Base-by-base conservation (phyloP, 495 filamentous ascomycete species). In the Neurospora sp. region DNA sequence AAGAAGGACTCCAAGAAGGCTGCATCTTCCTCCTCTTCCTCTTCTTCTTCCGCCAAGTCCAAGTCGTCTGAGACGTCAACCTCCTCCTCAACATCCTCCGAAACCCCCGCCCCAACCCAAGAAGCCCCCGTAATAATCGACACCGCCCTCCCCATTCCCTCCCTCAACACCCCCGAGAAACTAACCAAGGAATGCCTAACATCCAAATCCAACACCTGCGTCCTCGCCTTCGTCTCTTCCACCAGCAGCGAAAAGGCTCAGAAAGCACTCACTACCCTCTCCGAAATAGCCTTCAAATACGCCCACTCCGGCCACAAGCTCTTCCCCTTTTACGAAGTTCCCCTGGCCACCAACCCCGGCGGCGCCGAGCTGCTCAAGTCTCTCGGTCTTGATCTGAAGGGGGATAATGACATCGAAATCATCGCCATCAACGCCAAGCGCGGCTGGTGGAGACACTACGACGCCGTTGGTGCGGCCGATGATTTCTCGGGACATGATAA, bases 391-490 rank as follows among this genome's bases (percentile, higher is more conserved):
- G 88, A 85, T 3, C 83, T 97, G 71, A 78, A 77, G 7, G 83
- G 27, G n/a, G 53, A 61, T 61, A 22, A 12, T 3, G 85, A 87
- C 22, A 77, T 86, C 2, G 90, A 95, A 75, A 78, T 98, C 44
- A 83, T 98, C 42, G 94, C 93, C 10, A 77, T 97, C 44, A 98
- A 97, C 80, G 92, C 89, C 9, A 90, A 93, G 75, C 86, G 94
- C 42, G 89, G 89, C 31, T 98, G 96, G 96, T 96, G 90, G 87
- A 89, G 91, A 73, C 88, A 86, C 44, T 96, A 91, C 76, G 82
- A 85, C 42, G 27, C 53, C 27, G 53, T 65, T 65, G 14, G 22
- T 65, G 14, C 12, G 9, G 82, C 84, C 5, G 81, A 78, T 18
- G 87, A 90, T 31, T 92, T 89, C 73, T 65, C 53, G 12, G 85